phyloP scores from a whole-genome alignment of 176 grass and related monocot genomes.

The Thalia dealbata region DNA sequence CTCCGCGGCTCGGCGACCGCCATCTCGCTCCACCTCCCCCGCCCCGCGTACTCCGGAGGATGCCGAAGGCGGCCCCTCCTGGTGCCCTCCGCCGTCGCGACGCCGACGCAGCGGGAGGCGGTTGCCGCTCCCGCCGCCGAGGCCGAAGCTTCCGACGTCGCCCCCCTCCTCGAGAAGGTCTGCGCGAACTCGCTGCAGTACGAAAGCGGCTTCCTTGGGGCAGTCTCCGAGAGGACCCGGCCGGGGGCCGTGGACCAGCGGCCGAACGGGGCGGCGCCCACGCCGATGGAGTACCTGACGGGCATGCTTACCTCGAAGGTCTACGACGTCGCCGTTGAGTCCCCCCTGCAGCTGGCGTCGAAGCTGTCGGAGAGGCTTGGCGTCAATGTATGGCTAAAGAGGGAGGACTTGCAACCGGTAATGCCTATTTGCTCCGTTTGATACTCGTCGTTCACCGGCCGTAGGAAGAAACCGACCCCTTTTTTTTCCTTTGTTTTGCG shows the following conservation, averaged over 20 bases:
- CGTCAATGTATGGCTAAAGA: constrained; percentile 62
- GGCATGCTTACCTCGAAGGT: constrained; percentile 69
- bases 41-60: neutral
- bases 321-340: constrained; percentile 86
- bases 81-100: constrained; percentile 9
- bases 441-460: neutral
- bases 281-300: constrained; percentile 84
- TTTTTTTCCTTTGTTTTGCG: neutral
- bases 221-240: constrained; percentile 18
- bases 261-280: constrained; percentile 15
- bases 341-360: constrained; percentile 53
- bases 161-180: constrained; percentile 31
- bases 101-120: constrained; percentile 5
- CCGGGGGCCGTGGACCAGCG: constrained; percentile 6
- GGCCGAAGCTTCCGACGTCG: neutral
- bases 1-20: neutral
- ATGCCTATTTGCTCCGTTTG: neutral
- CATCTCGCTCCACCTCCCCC: neutral
- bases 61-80: neutral
- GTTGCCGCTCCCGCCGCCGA: constrained; percentile 4
- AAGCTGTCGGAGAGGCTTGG: constrained; percentile 75
- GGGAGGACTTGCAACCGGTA: constrained; percentile 92
- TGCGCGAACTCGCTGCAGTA: constrained; percentile 57
- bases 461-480: neutral
- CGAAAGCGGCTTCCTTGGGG: constrained; percentile 52